A percentile compares a stretch with the other conserved stretches of the same genome.
Conservation (phyloP, 176 grass and related monocot genomes). For the Lolium multiflorum region DNA sequence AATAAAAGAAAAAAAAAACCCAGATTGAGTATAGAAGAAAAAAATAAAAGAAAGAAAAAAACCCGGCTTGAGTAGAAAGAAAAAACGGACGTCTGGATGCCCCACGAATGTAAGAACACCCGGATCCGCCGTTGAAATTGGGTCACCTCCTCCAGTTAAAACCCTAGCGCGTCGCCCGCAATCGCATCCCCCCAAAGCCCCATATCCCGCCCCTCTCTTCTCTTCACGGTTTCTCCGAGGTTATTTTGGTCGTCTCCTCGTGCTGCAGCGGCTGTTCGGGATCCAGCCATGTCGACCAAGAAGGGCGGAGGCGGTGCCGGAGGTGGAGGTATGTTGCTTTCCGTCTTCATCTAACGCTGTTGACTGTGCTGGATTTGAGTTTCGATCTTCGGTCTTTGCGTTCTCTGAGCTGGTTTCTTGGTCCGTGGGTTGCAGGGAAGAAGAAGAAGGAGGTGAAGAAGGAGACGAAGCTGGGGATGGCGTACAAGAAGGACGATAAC, state of each 20-base stretch:
- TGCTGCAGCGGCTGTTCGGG: neutral
- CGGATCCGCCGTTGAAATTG: too few relatives aligned
- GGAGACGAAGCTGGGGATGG: conserved; percentile 89
- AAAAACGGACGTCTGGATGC: too few relatives aligned
- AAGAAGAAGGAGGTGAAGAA: conserved; percentile 99
- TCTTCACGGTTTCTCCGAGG: neutral
- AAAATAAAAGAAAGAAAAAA: too few relatives aligned
- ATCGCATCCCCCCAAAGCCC: neutral
- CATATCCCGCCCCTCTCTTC: conserved; percentile 3
- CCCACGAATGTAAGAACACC: too few relatives aligned
- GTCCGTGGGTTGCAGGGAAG: conserved; percentile 44
- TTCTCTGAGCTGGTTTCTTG: conserved; percentile 15
- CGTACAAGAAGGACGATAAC: conserved; percentile 82
- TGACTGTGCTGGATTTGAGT: neutral
- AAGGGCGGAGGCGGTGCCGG: conserved; percentile 32
- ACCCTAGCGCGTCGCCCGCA: neutral
- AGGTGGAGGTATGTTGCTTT: conserved; percentile 30
- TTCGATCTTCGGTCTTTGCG: neutral
- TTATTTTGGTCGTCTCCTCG: neutral
- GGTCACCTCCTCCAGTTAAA: neutral
- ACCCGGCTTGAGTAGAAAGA: too few relatives aligned
- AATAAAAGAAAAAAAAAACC: too few relatives aligned
- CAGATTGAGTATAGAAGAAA: too few relatives aligned
- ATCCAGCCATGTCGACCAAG: conserved; percentile 45
- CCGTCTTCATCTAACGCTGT: neutral